Evolutionary conservation across 2,329 filamentous ascomycete genomes (phyloP).

Genomic region (Fusarium continuum): DNA sequence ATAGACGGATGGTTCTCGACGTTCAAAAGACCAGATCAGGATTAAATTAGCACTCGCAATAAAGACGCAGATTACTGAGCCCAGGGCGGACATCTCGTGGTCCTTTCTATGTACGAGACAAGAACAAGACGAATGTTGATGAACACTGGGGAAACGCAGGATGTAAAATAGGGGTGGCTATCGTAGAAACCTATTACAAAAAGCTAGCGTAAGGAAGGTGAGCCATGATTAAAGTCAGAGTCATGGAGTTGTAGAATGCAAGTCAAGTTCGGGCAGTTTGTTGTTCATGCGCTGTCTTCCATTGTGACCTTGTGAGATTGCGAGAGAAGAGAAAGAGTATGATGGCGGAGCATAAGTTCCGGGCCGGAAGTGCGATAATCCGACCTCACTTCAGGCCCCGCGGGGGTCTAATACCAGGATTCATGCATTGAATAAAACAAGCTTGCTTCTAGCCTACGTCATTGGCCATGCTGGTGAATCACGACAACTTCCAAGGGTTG

Average conservation of each 20-base stretch:
- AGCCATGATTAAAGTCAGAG: too few species aligned
- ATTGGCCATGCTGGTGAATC: constrained; percentile 26
- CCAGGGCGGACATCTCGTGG: not conserved
- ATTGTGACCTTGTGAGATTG: too few species aligned
- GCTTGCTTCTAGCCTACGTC: constrained; percentile 29
- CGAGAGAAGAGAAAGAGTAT: too few species aligned
- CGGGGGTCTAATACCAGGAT: constrained; percentile 8
- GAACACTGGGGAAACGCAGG: too few species aligned
- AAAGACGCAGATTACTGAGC: not conserved
- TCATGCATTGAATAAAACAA: constrained; percentile 27
- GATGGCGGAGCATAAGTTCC: constrained; percentile 1
- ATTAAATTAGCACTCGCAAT: not conserved
- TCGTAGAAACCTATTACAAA: not conserved
- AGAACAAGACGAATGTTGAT: not conserved
- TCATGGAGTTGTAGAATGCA: not conserved
- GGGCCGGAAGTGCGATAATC: not conserved
- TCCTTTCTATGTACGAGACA: not conserved
- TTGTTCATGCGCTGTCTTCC: too few species aligned
- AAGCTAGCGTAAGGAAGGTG: too few species aligned
- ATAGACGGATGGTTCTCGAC: too few species aligned
- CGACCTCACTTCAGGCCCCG: not conserved
- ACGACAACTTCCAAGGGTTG: constrained; percentile 22
- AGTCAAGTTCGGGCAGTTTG: not conserved
- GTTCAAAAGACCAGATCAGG: not conserved
- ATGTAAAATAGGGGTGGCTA: not conserved